Percentiles rank a stretch among this genome's conserved stretches.
These are phyloP conservation scores for Paramecium sonneborni DNA, from an alignment of 73 alveolate genomes.

Conservation along the genomic window DNA sequence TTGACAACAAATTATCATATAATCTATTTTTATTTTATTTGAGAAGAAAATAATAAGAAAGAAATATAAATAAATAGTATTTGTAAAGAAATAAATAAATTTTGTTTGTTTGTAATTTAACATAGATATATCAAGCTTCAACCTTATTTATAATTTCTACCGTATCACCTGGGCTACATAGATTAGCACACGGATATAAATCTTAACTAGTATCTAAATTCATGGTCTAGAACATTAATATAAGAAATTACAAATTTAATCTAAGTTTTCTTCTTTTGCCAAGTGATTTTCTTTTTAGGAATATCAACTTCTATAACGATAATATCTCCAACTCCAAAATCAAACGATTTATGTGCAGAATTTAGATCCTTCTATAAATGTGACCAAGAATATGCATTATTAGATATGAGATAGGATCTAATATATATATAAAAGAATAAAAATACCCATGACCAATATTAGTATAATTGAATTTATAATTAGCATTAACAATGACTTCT, in stretches of 20 bases:
- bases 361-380: conserved; percentile 27
- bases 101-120: background rate
- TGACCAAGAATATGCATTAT: conserved; percentile 57
- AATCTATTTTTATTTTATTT: too few species aligned
- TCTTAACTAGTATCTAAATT: conserved; percentile 4
- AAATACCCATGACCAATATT: conserved; percentile 54
- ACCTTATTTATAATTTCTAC: conserved; percentile 40
- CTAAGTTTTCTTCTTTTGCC: conserved; percentile 26
- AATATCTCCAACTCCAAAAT: conserved; percentile 24
- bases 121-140: background rate
- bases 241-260: background rate
- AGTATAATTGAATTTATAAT: conserved; percentile 29
- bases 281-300: conserved; percentile 45
- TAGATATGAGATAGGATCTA: conserved; percentile 39
- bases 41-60: too few species aligned
- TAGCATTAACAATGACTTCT: conserved; percentile 31
- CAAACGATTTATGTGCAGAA: conserved; percentile 55
- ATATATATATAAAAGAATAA: too few species aligned
- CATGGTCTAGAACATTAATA: background rate
- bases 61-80: too few species aligned
- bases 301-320: conserved; percentile 5
- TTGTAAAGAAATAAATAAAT: background rate
- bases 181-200: conserved; percentile 50
- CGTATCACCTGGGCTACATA: conserved; percentile 59
- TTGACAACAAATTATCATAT: too few species aligned